These are phyloP conservation scores for Globisporangium paddicum DNA, from an alignment of 352 stramenopile genomes.

Conservation along the genomic window DNA sequence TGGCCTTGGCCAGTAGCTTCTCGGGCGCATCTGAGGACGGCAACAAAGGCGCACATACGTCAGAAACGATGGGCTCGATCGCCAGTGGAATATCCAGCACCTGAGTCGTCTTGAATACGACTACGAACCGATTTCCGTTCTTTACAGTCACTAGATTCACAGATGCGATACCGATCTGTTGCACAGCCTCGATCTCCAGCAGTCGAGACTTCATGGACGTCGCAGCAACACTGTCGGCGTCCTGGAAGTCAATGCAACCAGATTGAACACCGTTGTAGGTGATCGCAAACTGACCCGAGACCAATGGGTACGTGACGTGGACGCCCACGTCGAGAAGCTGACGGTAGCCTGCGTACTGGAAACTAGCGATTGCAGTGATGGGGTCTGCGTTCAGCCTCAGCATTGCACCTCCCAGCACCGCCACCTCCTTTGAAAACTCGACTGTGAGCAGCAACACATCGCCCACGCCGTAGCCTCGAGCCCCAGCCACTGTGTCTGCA, in stretches of 20 bases:
- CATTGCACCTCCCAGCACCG: conserved; percentile 32
- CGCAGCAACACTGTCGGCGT: conserved; percentile 27
- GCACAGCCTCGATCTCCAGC: conserved; percentile 34
- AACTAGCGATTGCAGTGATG: conserved; percentile 25
- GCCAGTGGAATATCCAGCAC: conserved; percentile 35
- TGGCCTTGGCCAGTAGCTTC: conserved; percentile 29
- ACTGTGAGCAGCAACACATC: conserved; percentile 70
- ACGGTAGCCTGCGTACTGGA: conserved; percentile 47
- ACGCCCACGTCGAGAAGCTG: conserved; percentile 71
- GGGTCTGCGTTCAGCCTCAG: conserved; percentile 42
- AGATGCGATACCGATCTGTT: conserved; percentile 46
- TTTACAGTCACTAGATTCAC: conserved; percentile 36
- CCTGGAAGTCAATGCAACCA: conserved; percentile 47
- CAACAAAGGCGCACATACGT: conserved; percentile 51
- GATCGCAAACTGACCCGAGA: conserved; percentile 59
- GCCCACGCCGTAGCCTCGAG: conserved; percentile 48
- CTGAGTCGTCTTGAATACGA: conserved; percentile 48
- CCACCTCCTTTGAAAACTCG: conserved; percentile 53
- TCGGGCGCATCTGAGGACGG: conserved; percentile 33
- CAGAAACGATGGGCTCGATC: conserved; percentile 31
- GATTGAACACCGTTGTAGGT: conserved; percentile 34
- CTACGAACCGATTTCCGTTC: conserved; percentile 52
- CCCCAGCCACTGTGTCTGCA: conserved; percentile 21
- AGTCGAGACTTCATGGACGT: conserved; percentile 47
- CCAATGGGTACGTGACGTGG: conserved; percentile 38